Evolutionary conservation across 2,329 filamentous ascomycete genomes (phyloP), one percentile per base, ranked within the genome.

Genomic region (Xylaria sp.): DNA sequence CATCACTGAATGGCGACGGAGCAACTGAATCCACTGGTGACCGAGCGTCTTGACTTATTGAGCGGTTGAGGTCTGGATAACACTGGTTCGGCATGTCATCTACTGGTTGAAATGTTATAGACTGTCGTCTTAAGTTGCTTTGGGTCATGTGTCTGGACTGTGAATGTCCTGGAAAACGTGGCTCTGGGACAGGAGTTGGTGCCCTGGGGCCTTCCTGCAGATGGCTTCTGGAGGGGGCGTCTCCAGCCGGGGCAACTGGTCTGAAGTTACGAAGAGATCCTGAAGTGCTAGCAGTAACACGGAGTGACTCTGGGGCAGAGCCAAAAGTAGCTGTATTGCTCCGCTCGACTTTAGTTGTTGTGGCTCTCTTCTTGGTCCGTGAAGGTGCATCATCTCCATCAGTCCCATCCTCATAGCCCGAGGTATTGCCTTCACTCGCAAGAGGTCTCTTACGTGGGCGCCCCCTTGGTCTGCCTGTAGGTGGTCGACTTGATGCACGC

Each of bases 271-370:
- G 92, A 67, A 98, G 86, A 5, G 94, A 97, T 50, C 93, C 93
- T 53, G 94, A 92, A 18, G 93, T 97, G 78, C 93, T 97, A 55
- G 95, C 95, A 69, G 93, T 91, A n/a, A 97, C 93, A 58, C 94
- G 88, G 29, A 98, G 84, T 3, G 93, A 97, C 58, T 96, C 93
- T 10, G 90, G 88, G 35, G 90, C 90, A 47, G 88, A 86, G 60
- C 91, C 92, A 75, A 98, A 92, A 25, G 88, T 89, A 70, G 86
- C 88, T 73, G 88, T 91, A 60, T 90, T 90, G n/a, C 89, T 89
- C 82, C 90, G 91, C 71, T 92, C 89, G 13, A 91, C 88, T 76
- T 91, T 88, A 23, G 89, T 93, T 27, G 91, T 88, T 76, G 93
- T 96, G 40, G 91, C 94, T 75, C 94, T 88, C 81, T 97, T 98